These are phyloP conservation scores for Tolypocladium endophyticum DNA, from an alignment of 2,329 filamentous ascomycete species.

Conservation along the genomic window DNA sequence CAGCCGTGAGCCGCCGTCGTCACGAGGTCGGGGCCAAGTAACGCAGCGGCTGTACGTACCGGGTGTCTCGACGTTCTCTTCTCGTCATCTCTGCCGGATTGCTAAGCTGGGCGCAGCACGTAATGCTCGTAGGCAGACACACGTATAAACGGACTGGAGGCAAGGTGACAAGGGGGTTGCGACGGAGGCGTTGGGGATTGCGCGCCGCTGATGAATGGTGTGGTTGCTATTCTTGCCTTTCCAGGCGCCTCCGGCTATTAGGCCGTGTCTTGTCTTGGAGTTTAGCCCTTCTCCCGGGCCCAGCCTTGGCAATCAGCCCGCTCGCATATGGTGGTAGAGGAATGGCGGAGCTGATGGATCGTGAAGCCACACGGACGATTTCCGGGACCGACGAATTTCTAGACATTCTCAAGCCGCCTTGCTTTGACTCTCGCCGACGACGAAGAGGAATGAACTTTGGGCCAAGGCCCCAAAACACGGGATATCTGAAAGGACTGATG, in stretches of 20 bases:
- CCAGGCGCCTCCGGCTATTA: neutral
- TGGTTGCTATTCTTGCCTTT: neutral
- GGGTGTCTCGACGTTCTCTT: neutral
- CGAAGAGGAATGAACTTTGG: neutral
- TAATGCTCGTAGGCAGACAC: neutral
- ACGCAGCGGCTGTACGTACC: neutral
- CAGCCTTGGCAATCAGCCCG: neutral
- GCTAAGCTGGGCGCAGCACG: neutral
- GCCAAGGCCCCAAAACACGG: neutral
- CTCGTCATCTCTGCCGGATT: neutral
- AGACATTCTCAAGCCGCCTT: neutral
- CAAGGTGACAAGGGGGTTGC: neutral
- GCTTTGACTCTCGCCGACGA: neutral
- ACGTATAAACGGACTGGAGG: neutral
- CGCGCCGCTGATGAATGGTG: neutral
- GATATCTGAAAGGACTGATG: neutral
- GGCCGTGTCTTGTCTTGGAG: neutral
- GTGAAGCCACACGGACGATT: neutral
- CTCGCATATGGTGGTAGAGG: neutral
- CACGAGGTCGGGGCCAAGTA: neutral
- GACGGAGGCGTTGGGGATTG: neutral
- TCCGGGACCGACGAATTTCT: neutral
- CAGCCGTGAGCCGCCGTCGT: neutral
- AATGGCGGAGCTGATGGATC: neutral
- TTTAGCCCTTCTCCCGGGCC: neutral